Conservation (phyloP, 768 basidiomycete genomes). For the Leccinum aurantiacum region DNA sequence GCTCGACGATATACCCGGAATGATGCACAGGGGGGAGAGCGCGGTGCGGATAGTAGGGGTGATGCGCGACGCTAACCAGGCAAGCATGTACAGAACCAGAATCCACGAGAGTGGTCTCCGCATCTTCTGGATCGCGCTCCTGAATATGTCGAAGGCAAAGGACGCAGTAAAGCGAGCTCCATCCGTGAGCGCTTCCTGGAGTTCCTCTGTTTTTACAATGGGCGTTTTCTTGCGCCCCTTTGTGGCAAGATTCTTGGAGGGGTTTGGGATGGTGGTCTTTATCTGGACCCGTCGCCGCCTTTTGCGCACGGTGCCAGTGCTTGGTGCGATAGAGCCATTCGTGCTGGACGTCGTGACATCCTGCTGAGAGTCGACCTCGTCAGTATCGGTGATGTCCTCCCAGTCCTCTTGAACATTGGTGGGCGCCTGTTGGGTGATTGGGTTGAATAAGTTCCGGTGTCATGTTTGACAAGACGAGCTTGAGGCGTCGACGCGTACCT, state of each 20-base stretch:
- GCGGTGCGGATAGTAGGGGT: conserved; percentile 44
- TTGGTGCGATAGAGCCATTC: conserved; percentile 7
- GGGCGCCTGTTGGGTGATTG: not conserved
- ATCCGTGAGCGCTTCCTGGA: conserved; percentile 22
- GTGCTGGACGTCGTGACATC: conserved; percentile 6
- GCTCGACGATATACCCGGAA: conserved; percentile 57
- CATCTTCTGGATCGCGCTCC: conserved; percentile 47
- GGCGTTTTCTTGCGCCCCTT: conserved; percentile 31
- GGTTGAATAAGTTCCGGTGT: not conserved
- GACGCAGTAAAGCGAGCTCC: conserved; percentile 29
- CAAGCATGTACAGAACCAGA: conserved; percentile 51
- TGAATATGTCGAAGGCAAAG: conserved; percentile 52
- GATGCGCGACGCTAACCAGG: conserved; percentile 42
- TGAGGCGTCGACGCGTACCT: conserved; percentile 9
- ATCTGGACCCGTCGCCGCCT: conserved; percentile 28
- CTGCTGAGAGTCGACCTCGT: conserved; percentile 9
- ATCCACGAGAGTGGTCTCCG: conserved; percentile 56
- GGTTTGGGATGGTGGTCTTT: conserved; percentile 22
- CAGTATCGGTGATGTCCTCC: conserved; percentile 29
- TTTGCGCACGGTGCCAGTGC: conserved; percentile 18
- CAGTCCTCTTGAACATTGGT: not conserved
- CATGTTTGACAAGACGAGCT: not conserved
- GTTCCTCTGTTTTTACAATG: conserved; percentile 27
- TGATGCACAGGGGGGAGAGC: conserved; percentile 57
- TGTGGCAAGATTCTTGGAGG: conserved; percentile 18